Percentiles rank a stretch among this genome's conserved stretches.
These are phyloP conservation scores for Herpetomonas tarakana DNA, from an alignment of 208 protist genomes.

Conservation along the genomic window DNA sequence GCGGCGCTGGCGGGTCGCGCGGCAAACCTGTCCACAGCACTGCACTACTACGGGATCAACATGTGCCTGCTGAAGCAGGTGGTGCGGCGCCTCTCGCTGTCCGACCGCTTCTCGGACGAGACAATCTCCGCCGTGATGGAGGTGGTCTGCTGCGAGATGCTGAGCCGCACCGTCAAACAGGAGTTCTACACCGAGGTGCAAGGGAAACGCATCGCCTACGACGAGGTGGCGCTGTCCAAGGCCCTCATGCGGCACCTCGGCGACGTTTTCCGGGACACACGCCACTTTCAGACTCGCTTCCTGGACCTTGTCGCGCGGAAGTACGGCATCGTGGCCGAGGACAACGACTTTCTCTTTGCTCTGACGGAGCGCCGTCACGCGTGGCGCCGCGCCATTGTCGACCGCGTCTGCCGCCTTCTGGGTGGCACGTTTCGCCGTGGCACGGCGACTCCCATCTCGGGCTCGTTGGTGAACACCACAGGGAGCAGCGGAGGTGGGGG, in stretches of 20 bases:
- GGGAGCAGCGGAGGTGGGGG: constrained; percentile 4
- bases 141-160: constrained; percentile 61
- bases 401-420: constrained; percentile 59
- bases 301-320: constrained; percentile 60
- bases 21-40: constrained; percentile 19
- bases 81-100: constrained; percentile 17
- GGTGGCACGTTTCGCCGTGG: constrained; percentile 41
- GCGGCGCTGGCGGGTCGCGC: constrained; percentile 6
- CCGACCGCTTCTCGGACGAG: constrained; percentile 7
- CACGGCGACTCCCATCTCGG: constrained; percentile 11
- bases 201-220: constrained; percentile 77
- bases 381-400: constrained; percentile 45
- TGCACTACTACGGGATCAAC: constrained; percentile 77
- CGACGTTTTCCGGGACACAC: constrained; percentile 31
- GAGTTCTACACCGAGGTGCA: constrained; percentile 84
- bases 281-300: constrained; percentile 44
- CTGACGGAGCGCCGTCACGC: constrained; percentile 33
- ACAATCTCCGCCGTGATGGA: constrained; percentile 15
- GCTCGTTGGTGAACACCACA: background rate
- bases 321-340: constrained; percentile 71
- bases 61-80: constrained; percentile 80
- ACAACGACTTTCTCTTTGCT: constrained; percentile 46
- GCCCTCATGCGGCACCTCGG: constrained; percentile 56
- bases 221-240: constrained; percentile 38
- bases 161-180: constrained; percentile 73